Evolutionary conservation across 352 stramenopile species (phyloP), one percentile per base, ranked within the genome.

Genomic region (Globisporangium yorkense): DNA sequence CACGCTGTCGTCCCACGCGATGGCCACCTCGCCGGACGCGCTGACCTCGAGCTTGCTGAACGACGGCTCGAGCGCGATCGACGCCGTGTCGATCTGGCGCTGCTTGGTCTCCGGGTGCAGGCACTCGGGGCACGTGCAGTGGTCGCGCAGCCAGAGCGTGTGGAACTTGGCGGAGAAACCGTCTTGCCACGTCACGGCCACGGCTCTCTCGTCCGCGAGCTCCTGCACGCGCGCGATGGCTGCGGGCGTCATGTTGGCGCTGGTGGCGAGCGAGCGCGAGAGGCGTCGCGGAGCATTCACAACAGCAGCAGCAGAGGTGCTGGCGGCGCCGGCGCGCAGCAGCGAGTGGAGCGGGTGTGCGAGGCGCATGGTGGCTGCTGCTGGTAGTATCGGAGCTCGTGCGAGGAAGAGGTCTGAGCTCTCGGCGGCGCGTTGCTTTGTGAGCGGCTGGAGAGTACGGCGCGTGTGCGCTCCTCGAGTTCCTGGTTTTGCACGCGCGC

Each of bases 61-160:
- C 31, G 71, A 56, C 35, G 77, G 64, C 61, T 90, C 56, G 46
- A 84, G 56, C 5, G 73, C 67, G 56, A 94, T 92, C n/a, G 81
- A 87, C 29, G 84, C 82, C 44, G 84, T 91, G 70, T 91, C 77
- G 6, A 90, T 47, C 57, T 91, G 79, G 8, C 84, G 78, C 70
- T 94, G 84, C 15, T 59, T 72, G 27, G 84, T 94, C 60, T 84
- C 68, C 15, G 81, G 75, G 60, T 94, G 84, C 56, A 77, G 62
- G 48, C 84, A 94, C 35, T 58, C 57, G 29, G 74, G 52, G 40
- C 84, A 94, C 39, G 57, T 71, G 77, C 84, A 94, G 62, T 94
- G 81, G 61, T 94, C 84, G 45, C 84, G 84, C 59, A 94, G 74
- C 84, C 84, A 94, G 47, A 89, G 77, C 62, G 87, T 91, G 66